Base-by-base conservation (phyloP, 129 eudicot species). In the Centrapalus pauciflorus region DNA sequence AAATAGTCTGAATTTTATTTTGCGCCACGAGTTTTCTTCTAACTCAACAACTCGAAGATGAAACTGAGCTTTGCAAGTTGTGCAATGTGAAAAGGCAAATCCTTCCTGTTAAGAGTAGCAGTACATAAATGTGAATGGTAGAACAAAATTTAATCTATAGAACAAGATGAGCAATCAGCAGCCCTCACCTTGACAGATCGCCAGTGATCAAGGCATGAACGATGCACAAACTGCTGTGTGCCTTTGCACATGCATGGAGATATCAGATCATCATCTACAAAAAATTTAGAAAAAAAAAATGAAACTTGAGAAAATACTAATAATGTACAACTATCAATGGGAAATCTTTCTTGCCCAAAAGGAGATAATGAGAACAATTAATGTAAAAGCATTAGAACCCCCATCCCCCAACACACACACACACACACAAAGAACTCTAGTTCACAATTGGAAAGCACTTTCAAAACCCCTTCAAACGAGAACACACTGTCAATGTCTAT, bases 231-330 rank as follows among this genome's bases (percentile, higher is more conserved):
- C 80, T 85, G 96, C 59, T 87, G 96, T 23, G 97, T 87, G 71
- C 97, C 97, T 76, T 91, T 91, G 88, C 97, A 91, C 93, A 84
- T 87, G 71, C 97, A 91, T 75, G 97, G 97, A 35, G 97, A 84
- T 82, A 91, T 91, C 70, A 91, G 68, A 62, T 87, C 94, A 43
- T 79, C 94, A 70, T 85, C 97, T 87, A 27, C 66, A 35, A 26
- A 66, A 20, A 13, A 70, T n/a, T n/a, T n/a, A n/a, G n/a, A 56
- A 9, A 3, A 54, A 45, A 30, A 17, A 1, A 38, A 29, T 7
- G 4, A 17, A 38, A 32, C 1, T 35, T 64, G 23, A 64, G 33
- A 7, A 55, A 52, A 41, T 3, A 45, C 7, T 27, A 30, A 49
- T 14, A 8, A 24, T 9, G 1, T 3, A 33, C 37, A 54, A 26